phyloP scores from a whole-genome alignment of 2,329 filamentous ascomycete genomes.

The Sclerotinia glacialis region DNA sequence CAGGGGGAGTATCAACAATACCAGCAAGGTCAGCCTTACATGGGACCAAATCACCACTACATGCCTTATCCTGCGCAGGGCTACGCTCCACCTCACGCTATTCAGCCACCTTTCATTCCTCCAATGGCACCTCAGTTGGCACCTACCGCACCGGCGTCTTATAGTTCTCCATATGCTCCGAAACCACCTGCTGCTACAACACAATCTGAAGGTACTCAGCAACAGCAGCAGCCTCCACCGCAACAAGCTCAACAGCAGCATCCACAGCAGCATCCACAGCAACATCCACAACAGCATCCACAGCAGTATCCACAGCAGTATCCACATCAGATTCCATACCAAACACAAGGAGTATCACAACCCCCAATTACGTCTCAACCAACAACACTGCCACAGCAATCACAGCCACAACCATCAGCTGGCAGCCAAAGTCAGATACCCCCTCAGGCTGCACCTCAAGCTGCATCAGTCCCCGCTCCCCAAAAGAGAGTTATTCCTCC shows the following conservation, averaged over 20 bases:
- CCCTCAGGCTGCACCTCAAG: slow-evolving; percentile 1
- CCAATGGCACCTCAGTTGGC: slow-evolving; percentile 32
- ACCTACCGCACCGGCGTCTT: slow-evolving; percentile 27
- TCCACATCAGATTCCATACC: slow-evolving; percentile 23
- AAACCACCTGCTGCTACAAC: slow-evolving; percentile 31
- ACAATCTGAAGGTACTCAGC: slow-evolving; percentile 19
- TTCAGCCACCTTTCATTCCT: slow-evolving; percentile 24
- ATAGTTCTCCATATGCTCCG: slow-evolving; percentile 41
- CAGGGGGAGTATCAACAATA: slow-evolving; percentile 21
- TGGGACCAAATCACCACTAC: slow-evolving; percentile 25
- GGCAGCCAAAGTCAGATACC: slow-evolving; percentile 9
- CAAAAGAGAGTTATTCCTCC: slow-evolving; percentile 7
- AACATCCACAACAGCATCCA: slow-evolving; percentile 22
- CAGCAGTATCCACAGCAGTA: slow-evolving; percentile 19
- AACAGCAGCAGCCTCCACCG: slow-evolving; percentile 7
- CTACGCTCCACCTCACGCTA: slow-evolving; percentile 21
- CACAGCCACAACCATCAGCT: not conserved
- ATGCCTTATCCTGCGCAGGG: slow-evolving; percentile 16
- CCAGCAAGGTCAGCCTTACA: slow-evolving; percentile 31
- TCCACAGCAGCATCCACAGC: slow-evolving; percentile 9
- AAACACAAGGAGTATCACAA: slow-evolving; percentile 14
- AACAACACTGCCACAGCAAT: not conserved
- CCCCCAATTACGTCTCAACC: slow-evolving; percentile 14
- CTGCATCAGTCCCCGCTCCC: not conserved
- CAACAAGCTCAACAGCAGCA: slow-evolving; percentile 23